phyloP scores from a whole-genome alignment of 139 green algal species.

The Picochlorum sp. region DNA sequence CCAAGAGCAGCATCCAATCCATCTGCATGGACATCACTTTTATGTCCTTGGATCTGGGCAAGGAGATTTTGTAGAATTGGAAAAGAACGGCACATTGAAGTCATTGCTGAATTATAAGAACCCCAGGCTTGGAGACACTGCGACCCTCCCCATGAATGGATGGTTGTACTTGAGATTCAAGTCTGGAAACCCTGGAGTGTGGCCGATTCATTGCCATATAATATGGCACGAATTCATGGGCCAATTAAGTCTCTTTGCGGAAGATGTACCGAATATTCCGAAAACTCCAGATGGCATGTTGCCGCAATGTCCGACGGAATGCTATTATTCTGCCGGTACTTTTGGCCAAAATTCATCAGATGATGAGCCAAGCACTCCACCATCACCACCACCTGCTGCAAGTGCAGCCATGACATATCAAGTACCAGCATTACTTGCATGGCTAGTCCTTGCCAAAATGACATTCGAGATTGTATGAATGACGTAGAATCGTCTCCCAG shows the following conservation, averaged over 20 bases:
- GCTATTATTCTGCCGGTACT: background rate
- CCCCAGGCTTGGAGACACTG: conserved; percentile 16
- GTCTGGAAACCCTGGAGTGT: conserved; percentile 27
- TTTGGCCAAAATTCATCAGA: too few species aligned
- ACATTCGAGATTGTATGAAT: too few species aligned
- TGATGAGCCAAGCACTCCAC: too few species aligned
- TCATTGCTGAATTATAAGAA: background rate
- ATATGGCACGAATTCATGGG: conserved; percentile 46
- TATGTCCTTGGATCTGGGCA: conserved; percentile 29
- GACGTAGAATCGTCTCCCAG: too few species aligned
- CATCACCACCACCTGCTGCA: too few species aligned
- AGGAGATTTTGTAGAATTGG: conserved; percentile 18
- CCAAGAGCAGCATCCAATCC: conserved; percentile 46
- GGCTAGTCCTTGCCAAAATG: too few species aligned
- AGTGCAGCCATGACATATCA: too few species aligned
- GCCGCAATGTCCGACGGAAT: background rate
- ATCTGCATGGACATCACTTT: conserved; percentile 51
- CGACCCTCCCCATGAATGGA: conserved; percentile 2
- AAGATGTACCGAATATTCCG: background rate
- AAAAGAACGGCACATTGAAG: background rate
- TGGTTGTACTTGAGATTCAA: conserved; percentile 8
- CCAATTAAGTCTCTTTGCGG: conserved; percentile 10
- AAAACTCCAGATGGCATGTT: background rate
- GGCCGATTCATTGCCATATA: conserved; percentile 51
- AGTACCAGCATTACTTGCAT: too few species aligned